These are phyloP conservation scores for Rhizopogon rudus DNA, from an alignment of 768 basidiomycete genomes.

Conservation along the genomic window DNA sequence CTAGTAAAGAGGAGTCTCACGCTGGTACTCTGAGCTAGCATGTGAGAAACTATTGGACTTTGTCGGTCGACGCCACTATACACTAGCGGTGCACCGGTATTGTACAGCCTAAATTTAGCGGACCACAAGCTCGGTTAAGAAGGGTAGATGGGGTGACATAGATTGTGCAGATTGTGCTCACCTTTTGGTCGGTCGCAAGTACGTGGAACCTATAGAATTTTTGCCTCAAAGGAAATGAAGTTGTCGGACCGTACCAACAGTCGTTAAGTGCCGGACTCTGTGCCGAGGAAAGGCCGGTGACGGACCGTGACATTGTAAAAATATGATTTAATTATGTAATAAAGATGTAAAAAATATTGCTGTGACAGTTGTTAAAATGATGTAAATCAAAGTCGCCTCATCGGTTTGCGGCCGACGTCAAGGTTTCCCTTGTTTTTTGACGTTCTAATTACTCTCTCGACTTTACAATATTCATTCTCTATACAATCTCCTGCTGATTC, in stretches of 20 bases:
- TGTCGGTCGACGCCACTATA: no score
- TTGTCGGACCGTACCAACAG: neutral
- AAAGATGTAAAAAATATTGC: neutral
- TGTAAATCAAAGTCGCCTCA: slow-evolving; percentile 10
- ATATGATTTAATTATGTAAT: slow-evolving; percentile 5
- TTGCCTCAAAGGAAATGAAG: slow-evolving; percentile 3
- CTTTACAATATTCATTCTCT: neutral
- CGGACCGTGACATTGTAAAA: neutral
- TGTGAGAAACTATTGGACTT: neutral
- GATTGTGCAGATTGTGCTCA: no score
- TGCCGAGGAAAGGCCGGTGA: slow-evolving; percentile 1
- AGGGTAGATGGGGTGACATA: neutral
- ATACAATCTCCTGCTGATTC: neutral
- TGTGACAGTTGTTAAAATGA: neutral
- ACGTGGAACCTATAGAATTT: slow-evolving; percentile 7
- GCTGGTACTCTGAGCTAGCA: neutral
- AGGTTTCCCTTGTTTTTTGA: slow-evolving; percentile 6
- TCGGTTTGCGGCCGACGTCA: slow-evolving; percentile 17
- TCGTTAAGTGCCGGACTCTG: neutral
- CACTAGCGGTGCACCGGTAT: no score
- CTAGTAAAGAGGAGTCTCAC: slow-evolving; percentile 18
- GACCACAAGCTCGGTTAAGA: neutral
- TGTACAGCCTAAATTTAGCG: no score
- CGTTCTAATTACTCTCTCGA: no score
- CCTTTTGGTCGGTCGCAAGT: no score